Conservation (phyloP, 1,139 yeast species). For the Meyerozyma carpophila region DNA sequence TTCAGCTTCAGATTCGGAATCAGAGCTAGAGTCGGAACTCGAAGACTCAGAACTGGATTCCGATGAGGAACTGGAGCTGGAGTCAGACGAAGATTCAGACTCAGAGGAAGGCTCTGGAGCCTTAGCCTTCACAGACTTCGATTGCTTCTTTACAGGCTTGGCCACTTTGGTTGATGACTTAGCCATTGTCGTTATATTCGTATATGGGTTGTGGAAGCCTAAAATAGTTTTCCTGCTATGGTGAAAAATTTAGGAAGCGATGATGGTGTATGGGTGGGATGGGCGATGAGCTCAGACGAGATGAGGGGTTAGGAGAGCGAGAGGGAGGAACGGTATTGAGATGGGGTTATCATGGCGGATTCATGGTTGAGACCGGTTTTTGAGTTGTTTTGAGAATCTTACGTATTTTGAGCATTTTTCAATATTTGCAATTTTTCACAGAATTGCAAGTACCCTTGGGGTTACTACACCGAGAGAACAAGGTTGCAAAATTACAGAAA, state of each 20-base stretch:
- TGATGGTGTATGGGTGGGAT: conserved; percentile 1
- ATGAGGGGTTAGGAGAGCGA: not conserved
- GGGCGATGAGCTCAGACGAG: conserved; percentile 2
- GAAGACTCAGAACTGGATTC: conserved; percentile 13
- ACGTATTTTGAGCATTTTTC: not conserved
- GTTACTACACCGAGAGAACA: too few relatives aligned
- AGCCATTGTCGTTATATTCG: conserved; percentile 19
- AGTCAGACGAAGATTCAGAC: conserved; percentile 11
- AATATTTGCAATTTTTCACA: not conserved
- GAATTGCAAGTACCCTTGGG: not conserved
- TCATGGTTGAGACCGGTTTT: not conserved
- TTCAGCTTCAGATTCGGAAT: not conserved
- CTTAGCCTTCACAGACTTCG: conserved; percentile 24
- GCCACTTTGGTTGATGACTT: conserved; percentile 24
- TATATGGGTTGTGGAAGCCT: conserved; percentile 2
- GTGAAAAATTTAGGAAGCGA: conserved; percentile 5
- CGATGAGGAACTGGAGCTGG: conserved; percentile 8
- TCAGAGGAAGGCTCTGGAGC: conserved; percentile 15
- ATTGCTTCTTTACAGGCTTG: conserved; percentile 25
- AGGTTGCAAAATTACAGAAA: too few relatives aligned
- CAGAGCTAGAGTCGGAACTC: conserved; percentile 12
- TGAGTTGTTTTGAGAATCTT: not conserved
- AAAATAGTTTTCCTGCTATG: conserved; percentile 4
- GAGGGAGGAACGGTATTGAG: too few relatives aligned
- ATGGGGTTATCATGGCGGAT: too few relatives aligned